A percentile compares a stretch with the other conserved stretches of the same genome.
Conservation (phyloP, 768 basidiomycete species). For the Lactarius akahatsu region DNA sequence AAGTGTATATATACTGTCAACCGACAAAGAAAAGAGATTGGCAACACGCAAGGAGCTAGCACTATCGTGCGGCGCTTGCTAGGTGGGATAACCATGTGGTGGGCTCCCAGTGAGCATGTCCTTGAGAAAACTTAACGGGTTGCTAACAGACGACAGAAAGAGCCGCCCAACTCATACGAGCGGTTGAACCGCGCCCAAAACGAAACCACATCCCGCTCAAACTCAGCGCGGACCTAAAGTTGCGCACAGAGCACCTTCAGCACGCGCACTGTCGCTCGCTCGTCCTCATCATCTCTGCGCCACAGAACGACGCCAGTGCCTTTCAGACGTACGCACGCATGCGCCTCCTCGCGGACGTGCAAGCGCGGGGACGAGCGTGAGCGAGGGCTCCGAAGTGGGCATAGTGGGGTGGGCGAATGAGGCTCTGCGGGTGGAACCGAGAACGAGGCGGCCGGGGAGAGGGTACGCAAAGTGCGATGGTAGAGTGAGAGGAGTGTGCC, state of each 20-base stretch:
- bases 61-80: no score
- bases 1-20: no score
- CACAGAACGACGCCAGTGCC: conserved; percentile 55
- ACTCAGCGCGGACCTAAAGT: conserved; percentile 54
- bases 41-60: no score
- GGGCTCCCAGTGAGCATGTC: no score
- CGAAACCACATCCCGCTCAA: conserved; percentile 34
- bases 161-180: no score
- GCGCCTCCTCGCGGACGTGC: conserved; percentile 46
- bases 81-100: no score
- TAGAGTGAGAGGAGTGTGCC: conserved; percentile 64
- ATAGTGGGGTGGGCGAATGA: conserved; percentile 25
- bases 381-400: conserved; percentile 49
- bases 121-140: no score
- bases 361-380: no score
- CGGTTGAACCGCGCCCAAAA: no score
- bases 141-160: no score
- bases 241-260: conserved; percentile 66
- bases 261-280: conserved; percentile 47
- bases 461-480: conserved; percentile 50
- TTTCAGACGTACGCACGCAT: conserved; percentile 42
- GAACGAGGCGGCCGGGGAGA: conserved; percentile 54
- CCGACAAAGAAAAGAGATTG: no score
- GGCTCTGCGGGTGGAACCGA: conserved; percentile 35
- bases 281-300: conserved; percentile 49